Evolutionary conservation across 2,329 filamentous ascomycete species (phyloP).

Genomic region (Sporothrix curviconia): DNA sequence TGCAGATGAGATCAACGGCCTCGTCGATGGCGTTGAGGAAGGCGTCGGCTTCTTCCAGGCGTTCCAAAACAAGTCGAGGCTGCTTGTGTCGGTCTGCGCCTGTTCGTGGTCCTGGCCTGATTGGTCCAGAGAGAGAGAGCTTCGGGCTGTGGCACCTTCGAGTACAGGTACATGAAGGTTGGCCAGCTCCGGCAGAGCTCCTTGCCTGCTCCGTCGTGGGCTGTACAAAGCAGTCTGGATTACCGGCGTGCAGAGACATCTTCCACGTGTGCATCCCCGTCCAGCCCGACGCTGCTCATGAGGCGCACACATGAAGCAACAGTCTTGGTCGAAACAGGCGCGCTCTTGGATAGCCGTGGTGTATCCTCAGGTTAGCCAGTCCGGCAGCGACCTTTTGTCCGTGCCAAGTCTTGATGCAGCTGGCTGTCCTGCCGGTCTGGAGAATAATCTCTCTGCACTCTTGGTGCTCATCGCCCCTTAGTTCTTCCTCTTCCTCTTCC

Average conservation of each 20-base stretch:
- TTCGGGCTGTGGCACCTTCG: background rate
- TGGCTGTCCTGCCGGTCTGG: too few species aligned
- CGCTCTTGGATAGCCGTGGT: background rate
- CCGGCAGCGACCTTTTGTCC: too few species aligned
- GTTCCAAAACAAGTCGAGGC: too few species aligned
- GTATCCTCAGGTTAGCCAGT: too few species aligned
- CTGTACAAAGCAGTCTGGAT: background rate
- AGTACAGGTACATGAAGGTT: background rate
- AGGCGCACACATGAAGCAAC: conserved; percentile 1
- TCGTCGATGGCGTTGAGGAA: background rate
- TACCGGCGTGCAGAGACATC: background rate
- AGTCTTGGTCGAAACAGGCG: background rate
- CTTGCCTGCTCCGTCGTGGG: background rate
- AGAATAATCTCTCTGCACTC: too few species aligned
- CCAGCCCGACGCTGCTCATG: conserved; percentile 18
- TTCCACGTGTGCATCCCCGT: conserved; percentile 16
- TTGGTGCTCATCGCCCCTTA: too few species aligned
- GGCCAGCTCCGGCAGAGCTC: background rate
- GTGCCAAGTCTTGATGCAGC: too few species aligned
- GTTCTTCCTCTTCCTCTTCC: too few species aligned
- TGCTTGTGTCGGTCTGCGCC: background rate
- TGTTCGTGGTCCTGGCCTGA: too few species aligned
- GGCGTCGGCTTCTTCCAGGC: background rate
- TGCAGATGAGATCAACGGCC: background rate
- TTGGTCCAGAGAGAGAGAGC: background rate